phyloP scores from a whole-genome alignment of 169 alveolate genomes.

The Haemoproteus tartakovskyi region DNA sequence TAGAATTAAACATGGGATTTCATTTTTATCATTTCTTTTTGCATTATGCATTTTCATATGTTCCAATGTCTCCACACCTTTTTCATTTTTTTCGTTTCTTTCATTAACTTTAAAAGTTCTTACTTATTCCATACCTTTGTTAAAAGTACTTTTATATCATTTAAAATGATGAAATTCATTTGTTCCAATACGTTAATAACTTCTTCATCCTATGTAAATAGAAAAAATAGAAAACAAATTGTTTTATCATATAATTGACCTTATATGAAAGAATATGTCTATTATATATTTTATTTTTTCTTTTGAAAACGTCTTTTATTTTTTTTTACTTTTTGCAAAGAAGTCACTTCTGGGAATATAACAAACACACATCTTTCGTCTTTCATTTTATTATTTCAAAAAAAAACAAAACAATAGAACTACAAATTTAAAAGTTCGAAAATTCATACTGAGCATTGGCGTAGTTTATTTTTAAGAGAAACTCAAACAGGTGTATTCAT shows the following conservation, averaged over 20 bases:
- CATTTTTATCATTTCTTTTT: no score
- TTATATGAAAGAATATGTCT: not conserved
- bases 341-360: constrained; percentile 60
- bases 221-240: not conserved
- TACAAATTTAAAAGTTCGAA: not conserved
- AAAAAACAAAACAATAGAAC: not conserved
- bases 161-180: constrained; percentile 44
- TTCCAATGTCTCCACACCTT: not conserved
- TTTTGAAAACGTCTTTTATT: not conserved
- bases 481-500: no score
- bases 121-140: constrained; percentile 63
- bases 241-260: not conserved
- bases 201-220: constrained; percentile 47
- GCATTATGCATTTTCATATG: constrained; percentile 2
- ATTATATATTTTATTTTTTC: not conserved
- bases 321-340: constrained; percentile 45
- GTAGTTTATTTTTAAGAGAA: constrained; percentile 1
- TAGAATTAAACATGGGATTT: no score
- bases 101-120: not conserved
- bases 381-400: constrained; percentile 22
- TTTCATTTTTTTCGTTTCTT: no score
- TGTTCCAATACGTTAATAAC: constrained; percentile 51
- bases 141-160: constrained; percentile 46
- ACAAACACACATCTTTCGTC: constrained; percentile 59
- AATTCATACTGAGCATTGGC: not conserved